These are phyloP conservation scores for Rhodomyrtus psidioides DNA, from an alignment of 441 rosid genomes.

Conservation along the genomic window DNA sequence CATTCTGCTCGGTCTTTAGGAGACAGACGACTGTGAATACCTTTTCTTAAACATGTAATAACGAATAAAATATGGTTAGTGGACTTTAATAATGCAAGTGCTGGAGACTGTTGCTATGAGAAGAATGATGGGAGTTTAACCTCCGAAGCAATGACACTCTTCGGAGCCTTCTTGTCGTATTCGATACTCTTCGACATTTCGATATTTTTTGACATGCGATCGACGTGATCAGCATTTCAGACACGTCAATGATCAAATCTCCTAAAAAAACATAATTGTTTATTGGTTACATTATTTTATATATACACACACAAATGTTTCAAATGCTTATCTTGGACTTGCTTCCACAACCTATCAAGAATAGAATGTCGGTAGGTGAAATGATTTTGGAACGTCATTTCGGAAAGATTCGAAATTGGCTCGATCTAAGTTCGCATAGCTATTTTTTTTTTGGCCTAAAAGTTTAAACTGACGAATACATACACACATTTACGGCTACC, in stretches of 20 bases:
- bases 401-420: too few relatives aligned
- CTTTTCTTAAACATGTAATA: background rate
- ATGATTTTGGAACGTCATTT: background rate
- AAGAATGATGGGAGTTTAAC: background rate
- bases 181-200: too few relatives aligned
- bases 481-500: background rate
- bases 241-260: rapidly evolving
- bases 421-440: too few relatives aligned
- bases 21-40: background rate
- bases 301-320: too few relatives aligned
- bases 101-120: background rate
- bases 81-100: background rate
- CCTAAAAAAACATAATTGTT: too few relatives aligned
- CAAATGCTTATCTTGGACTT: background rate
- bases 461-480: background rate
- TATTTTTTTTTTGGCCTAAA: too few relatives aligned
- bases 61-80: background rate
- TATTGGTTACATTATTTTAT: too few relatives aligned
- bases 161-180: too few relatives aligned
- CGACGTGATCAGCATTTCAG: too few relatives aligned
- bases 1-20: background rate
- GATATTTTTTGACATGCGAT: too few relatives aligned
- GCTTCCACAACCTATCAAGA: background rate
- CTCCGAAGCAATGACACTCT: too few relatives aligned
- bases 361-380: background rate